These are phyloP conservation scores for Pythium vanterpoolii DNA, from an alignment of 352 stramenopile genomes.

Conservation along the genomic window DNA sequence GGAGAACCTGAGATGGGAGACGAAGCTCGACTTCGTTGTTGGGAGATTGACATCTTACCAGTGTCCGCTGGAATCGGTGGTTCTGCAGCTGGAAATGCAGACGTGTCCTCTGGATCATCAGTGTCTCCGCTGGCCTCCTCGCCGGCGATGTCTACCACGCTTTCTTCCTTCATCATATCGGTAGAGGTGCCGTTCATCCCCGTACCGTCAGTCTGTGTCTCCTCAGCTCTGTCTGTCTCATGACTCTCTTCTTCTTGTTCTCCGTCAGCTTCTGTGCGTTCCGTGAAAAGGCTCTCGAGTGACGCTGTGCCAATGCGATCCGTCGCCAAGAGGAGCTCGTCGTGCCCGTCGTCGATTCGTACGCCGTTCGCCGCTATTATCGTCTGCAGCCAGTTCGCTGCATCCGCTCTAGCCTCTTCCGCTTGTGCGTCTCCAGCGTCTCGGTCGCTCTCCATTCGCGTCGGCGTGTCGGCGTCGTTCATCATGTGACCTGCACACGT, in stretches of 20 bases:
- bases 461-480: background rate
- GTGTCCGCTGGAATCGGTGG: background rate
- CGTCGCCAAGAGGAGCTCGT: background rate
- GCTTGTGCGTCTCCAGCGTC: background rate
- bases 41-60: background rate
- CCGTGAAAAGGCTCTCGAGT: conserved; percentile 25
- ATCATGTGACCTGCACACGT: background rate
- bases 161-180: background rate
- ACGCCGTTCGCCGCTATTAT: background rate
- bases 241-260: background rate
- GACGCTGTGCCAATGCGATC: conserved; percentile 10
- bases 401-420: background rate
- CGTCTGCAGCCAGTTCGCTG: background rate
- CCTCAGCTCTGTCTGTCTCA: background rate
- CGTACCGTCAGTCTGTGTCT: background rate
- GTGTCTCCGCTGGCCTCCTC: background rate
- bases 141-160: background rate
- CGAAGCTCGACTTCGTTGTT: background rate
- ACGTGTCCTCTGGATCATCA: background rate
- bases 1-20: background rate
- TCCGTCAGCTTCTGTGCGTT: conserved; percentile 9
- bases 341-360: background rate
- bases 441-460: background rate
- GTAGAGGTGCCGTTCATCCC: background rate
- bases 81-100: background rate